Evolutionary conservation across 2,329 filamentous ascomycete species (phyloP).

Genomic region (Fusarium kyushuense): DNA sequence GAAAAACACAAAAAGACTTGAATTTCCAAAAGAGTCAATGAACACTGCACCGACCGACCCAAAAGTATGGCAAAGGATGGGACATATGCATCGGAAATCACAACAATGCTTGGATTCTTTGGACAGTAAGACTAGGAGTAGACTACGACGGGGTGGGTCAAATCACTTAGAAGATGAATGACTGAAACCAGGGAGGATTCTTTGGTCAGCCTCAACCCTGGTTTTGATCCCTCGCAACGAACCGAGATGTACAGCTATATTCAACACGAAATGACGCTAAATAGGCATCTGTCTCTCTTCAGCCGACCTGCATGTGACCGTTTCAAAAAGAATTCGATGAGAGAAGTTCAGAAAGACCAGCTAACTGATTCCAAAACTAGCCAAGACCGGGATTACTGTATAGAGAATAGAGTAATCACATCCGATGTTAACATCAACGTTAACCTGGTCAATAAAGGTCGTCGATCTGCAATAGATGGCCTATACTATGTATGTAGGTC

Average conservation of each 20-base stretch:
- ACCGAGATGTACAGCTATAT: slow-evolving; percentile 19
- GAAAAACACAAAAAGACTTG: not conserved
- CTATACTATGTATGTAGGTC: not conserved
- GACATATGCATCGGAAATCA: slow-evolving; percentile 10
- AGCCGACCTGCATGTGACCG: slow-evolving; percentile 24
- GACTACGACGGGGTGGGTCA: slow-evolving; percentile 21
- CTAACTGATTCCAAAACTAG: slow-evolving; percentile 30
- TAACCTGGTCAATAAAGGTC: slow-evolving; percentile 20
- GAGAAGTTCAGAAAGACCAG: slow-evolving; percentile 7
- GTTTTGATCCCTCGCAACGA: slow-evolving; percentile 29
- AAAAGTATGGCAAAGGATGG: not conserved
- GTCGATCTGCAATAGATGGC: slow-evolving; percentile 28
- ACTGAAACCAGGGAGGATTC: slow-evolving; percentile 26
- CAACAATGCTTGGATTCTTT: slow-evolving; percentile 22
- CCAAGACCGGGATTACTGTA: slow-evolving; percentile 14
- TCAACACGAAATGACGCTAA: slow-evolving; percentile 18
- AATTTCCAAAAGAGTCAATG: too few relatives aligned
- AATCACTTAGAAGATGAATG: slow-evolving; percentile 1
- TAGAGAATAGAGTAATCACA: slow-evolving; percentile 17
- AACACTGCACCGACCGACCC: not conserved
- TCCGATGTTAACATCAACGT: slow-evolving; percentile 1
- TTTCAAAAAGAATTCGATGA: slow-evolving; percentile 13
- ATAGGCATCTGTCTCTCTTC: slow-evolving; percentile 16
- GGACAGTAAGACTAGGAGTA: slow-evolving; percentile 18
- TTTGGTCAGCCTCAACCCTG: slow-evolving; percentile 10